phyloP scores from a whole-genome alignment of 768 basidiomycete species.

The Leccinum longicurvipes region DNA sequence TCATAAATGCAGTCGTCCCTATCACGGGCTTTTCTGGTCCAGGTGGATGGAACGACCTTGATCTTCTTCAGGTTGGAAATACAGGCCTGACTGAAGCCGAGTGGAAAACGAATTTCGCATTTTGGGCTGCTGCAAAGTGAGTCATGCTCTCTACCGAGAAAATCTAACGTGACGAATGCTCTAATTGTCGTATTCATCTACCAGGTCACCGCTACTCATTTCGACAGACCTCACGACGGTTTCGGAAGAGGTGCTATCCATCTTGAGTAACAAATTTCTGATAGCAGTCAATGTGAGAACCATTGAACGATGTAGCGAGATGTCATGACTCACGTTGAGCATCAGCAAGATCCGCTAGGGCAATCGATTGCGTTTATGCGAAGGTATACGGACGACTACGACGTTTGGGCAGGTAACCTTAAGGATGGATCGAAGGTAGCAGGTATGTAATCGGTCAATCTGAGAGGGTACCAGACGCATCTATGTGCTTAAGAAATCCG shows the following conservation, averaged over 20 bases:
- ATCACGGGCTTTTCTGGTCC: constrained; percentile 46
- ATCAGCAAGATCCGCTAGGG: constrained; percentile 10
- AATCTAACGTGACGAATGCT: no score
- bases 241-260: background rate
- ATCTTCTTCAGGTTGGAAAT: constrained; percentile 55
- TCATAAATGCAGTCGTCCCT: constrained; percentile 34
- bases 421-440: constrained; percentile 4
- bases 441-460: constrained; percentile 1
- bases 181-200: no score
- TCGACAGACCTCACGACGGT: constrained; percentile 9
- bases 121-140: constrained; percentile 13
- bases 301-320: background rate
- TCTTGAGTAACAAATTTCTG: constrained; percentile 4
- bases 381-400: constrained; percentile 9
- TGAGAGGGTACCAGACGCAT: background rate
- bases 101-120: constrained; percentile 10
- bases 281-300: constrained; percentile 6
- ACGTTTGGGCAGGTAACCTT: constrained; percentile 7
- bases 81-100: constrained; percentile 34
- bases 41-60: constrained; percentile 49
- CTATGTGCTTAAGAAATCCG: background rate
- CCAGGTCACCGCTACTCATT: constrained; percentile 13
- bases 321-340: background rate
- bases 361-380: background rate
- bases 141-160: no score